Percentiles rank a stretch among this genome's conserved stretches.
phyloP scores from a whole-genome alignment of 768 basidiomycete species.

The Auricularia sp. region DNA sequence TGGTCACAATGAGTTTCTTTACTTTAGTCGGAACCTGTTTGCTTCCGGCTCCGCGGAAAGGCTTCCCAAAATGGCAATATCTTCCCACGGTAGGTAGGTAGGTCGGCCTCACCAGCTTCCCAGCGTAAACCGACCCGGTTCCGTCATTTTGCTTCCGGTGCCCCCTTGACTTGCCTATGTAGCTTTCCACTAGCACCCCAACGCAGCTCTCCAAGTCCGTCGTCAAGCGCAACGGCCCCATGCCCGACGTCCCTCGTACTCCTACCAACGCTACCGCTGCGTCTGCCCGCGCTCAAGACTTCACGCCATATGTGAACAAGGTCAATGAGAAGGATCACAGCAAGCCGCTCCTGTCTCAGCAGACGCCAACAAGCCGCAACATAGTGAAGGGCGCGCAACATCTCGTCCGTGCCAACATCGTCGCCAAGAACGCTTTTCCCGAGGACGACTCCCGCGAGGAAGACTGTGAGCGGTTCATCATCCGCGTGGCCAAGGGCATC shows the following conservation, averaged over 20 bases:
- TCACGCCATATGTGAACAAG: background rate
- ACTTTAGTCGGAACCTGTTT: no score
- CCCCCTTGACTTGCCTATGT: no score
- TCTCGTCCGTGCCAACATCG: background rate
- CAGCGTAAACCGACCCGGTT: no score
- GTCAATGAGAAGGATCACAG: background rate
- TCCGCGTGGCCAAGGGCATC: background rate
- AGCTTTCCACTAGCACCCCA: no score
- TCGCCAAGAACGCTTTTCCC: background rate
- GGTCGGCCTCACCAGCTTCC: no score
- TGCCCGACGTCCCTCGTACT: background rate
- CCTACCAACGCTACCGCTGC: background rate
- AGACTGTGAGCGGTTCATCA: background rate
- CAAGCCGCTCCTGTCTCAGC: background rate
- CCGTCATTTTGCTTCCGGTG: no score
- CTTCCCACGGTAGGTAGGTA: no score
- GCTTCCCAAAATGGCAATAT: no score
- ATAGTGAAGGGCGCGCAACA: background rate
- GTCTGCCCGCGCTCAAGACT: background rate
- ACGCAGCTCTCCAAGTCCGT: background rate
- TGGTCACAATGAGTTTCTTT: no score
- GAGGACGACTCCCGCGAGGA: background rate
- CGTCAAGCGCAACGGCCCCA: background rate
- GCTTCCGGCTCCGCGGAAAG: no score
- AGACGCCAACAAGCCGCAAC: background rate